phyloP scores from a whole-genome alignment of 331 rosid genomes.

The Cucumis variabilis region DNA sequence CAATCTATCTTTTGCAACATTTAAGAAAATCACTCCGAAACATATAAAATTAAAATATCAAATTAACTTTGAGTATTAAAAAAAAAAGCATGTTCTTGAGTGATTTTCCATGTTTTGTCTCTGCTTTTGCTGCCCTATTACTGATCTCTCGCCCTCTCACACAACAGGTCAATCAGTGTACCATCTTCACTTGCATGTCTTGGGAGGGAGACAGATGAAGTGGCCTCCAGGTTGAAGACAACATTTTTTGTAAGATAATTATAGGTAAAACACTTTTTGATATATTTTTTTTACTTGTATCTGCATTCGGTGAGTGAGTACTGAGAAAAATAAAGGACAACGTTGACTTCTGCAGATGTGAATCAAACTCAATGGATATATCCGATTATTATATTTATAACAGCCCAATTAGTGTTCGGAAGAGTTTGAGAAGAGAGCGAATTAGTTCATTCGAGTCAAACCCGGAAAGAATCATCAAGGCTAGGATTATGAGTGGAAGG shows the following conservation, averaged over 20 bases:
- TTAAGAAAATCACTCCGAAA: neutral
- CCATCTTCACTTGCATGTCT: slow-evolving; percentile 90
- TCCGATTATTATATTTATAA: neutral
- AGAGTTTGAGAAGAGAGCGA: no score
- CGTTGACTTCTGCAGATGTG: neutral
- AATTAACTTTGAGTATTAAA: no score
- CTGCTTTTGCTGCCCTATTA: neutral
- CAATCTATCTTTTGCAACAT: slow-evolving; percentile 14
- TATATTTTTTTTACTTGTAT: neutral
- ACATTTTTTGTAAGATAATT: neutral
- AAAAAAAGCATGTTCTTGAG: no score
- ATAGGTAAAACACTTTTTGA: neutral
- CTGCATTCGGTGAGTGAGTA: neutral
- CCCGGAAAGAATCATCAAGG: no score
- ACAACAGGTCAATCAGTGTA: slow-evolving; percentile 83
- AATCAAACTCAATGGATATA: neutral
- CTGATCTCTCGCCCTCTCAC: slow-evolving; percentile 15
- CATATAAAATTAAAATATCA: no score
- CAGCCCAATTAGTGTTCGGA: neutral
- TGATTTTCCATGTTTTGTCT: neutral
- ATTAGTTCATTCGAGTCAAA: no score
- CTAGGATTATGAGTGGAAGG: no score
- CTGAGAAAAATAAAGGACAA: neutral
- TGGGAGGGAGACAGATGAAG: slow-evolving; percentile 85
- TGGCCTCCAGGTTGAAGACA: slow-evolving; percentile 85